Evolutionary conservation across 2,329 filamentous ascomycete species (phyloP), one percentile per base, ranked within the genome.

Genomic region (Alternaria brassicae): DNA sequence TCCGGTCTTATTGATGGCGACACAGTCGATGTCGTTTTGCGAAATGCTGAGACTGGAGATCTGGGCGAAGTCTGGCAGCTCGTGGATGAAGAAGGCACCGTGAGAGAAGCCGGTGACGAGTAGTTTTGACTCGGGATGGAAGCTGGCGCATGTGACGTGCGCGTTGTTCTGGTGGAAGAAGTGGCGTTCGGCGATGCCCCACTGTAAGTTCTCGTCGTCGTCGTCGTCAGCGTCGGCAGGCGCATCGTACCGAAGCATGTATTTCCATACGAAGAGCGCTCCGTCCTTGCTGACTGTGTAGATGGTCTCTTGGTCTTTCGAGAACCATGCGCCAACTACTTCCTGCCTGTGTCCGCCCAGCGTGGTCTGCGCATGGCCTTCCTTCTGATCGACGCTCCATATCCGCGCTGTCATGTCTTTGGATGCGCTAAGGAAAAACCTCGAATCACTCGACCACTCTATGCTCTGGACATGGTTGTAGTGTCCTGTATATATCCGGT

Each of bases 211-310:
- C 1, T 86, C 85, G 60, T 88, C 86, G 58, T 88, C 85, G 37
- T 88, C 84, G 28, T 87, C 83, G 25, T 84, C 83, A 37, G 77
- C 78, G 39, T 83, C 82, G 15, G 81, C 78, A 55, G 84, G 77
- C 73, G 83, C 77, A 79, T 86, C 80, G 73, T 86, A 81, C 72
- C 88, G 83, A 56, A 85, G 74, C 56, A 88, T 85, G 78, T 95
- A 99, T 73, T 91, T 89, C 95, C 95, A 99, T 65, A 91, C 87
- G 72, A 98, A 98, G 0, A 98, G 85, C 3, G 95, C 93, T n/a
- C 95, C 96, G 77, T 99, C 96, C 77, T 96, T 96, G 79, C 94
- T 97, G 65, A 97, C 88, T 0, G 95, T 98, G 76, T 95, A 99
- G 53, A 99, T 96, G 48, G 88, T 92, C 80, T 99, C 96, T 76